A percentile compares a stretch with the other conserved stretches of the same genome.
phyloP scores from a whole-genome alignment of 208 protist genomes.

The Acanthamoeba healyi region DNA sequence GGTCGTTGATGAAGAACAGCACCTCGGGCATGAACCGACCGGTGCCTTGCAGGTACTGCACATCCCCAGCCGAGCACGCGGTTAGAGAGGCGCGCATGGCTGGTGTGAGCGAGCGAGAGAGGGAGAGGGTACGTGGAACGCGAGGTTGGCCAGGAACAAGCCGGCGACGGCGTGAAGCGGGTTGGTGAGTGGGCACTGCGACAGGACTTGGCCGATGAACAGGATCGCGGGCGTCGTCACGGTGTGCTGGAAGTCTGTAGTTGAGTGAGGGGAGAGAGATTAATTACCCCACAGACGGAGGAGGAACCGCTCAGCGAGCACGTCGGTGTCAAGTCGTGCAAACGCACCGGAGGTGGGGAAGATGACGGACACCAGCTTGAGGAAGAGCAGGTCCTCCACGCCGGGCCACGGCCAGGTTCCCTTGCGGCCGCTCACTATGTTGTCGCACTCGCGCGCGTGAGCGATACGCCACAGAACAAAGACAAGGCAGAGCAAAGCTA shows the following conservation, averaged over 20 bases:
- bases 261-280: no score
- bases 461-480: not conserved
- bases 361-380: constrained; percentile 49
- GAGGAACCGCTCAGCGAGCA: not conserved
- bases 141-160: constrained; percentile 56
- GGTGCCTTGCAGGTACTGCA: constrained; percentile 15
- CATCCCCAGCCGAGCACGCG: not conserved
- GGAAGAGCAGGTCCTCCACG: constrained; percentile 38
- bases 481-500: not conserved
- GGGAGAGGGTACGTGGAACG: not conserved
- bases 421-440: constrained; percentile 6
- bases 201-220: constrained; percentile 57
- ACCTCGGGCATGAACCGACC: not conserved
- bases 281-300: not conserved
- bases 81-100: not conserved
- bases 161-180: constrained; percentile 8
- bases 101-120: not conserved
- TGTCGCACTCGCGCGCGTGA: no score
- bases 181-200: not conserved
- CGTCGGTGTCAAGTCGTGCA: no score
- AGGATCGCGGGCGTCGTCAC: constrained; percentile 49
- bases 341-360: constrained; percentile 38
- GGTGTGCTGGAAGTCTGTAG: constrained; percentile 48
- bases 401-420: constrained; percentile 25
- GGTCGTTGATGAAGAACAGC: constrained; percentile 2